Conservation (phyloP, 169 alveolate genomes). For the Cryptosporidium sp. region DNA sequence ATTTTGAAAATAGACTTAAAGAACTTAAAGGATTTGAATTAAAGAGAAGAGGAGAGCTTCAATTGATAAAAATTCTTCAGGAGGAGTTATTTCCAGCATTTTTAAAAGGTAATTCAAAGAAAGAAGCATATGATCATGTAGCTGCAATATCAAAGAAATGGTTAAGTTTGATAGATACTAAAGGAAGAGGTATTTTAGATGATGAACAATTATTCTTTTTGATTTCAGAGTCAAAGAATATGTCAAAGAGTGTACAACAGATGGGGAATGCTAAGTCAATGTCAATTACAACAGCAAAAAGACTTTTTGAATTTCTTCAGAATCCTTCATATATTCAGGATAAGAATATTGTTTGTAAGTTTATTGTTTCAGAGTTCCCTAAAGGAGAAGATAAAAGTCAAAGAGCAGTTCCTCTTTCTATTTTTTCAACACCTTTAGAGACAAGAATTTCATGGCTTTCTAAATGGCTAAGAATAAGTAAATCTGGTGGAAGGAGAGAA, state of each 20-base stretch:
- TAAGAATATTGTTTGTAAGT: constrained; percentile 88
- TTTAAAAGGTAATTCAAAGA: constrained; percentile 92
- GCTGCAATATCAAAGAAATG: constrained; percentile 93
- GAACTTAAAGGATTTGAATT: constrained; percentile 97
- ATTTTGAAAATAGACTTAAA: constrained; percentile 90
- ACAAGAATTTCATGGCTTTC: constrained; percentile 83
- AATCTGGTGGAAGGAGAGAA: constrained; percentile 81
- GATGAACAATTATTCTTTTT: constrained; percentile 93
- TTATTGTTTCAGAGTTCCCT: constrained; percentile 93
- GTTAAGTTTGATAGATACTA: constrained; percentile 90
- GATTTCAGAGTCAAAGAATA: constrained; percentile 92
- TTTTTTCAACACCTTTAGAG: constrained; percentile 89
- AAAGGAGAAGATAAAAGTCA: constrained; percentile 93
- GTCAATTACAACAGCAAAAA: constrained; percentile 94
- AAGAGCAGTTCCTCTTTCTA: constrained; percentile 95
- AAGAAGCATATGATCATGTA: constrained; percentile 94
- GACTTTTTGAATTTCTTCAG: constrained; percentile 93
- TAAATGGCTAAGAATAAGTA: constrained; percentile 86
- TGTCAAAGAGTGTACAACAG: constrained; percentile 90
- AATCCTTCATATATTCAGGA: constrained; percentile 86
- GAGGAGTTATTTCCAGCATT: constrained; percentile 96
- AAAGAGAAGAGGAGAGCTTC: constrained; percentile 98
- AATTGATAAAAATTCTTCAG: constrained; percentile 95
- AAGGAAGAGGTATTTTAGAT: constrained; percentile 90
- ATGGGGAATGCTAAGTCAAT: constrained; percentile 94